Evolutionary conservation across 331 rosid genomes (phyloP).

Genomic region (Quercus tomentella): DNA sequence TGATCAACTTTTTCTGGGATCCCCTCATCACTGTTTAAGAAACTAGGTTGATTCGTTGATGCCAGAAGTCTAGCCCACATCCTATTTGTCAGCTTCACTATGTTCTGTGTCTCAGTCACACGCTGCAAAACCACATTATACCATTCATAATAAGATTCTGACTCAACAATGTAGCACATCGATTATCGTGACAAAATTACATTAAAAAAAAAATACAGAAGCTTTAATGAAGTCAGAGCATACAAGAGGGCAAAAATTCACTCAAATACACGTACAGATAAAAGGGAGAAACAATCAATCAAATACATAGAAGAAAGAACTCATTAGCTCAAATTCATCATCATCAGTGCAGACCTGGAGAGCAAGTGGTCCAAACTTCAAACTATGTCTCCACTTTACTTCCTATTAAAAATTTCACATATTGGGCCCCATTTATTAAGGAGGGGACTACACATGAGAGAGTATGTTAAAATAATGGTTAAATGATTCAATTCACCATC

Average conservation of each 20-base stretch:
- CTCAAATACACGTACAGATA: background rate
- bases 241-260: background rate
- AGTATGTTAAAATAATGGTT: no score
- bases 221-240: background rate
- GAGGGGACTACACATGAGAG: no score
- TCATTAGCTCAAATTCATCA: background rate
- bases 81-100: constrained; percentile 60
- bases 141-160: constrained; percentile 1
- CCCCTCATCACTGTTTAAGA: constrained; percentile 30
- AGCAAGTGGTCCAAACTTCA: background rate
- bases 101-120: constrained; percentile 72
- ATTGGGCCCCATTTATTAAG: no score
- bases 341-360: background rate
- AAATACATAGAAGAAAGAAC: background rate
- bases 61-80: constrained; percentile 98
- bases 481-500: no score
- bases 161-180: background rate
- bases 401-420: no score
- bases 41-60: constrained; percentile 92
- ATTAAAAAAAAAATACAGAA: background rate
- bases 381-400: no score
- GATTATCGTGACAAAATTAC: background rate
- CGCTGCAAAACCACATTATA: constrained; percentile 47
- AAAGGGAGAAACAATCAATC: background rate
- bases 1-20: constrained; percentile 24